Base-by-base conservation (phyloP, 2,329 filamentous ascomycete species). In the Epichloe hybrida region DNA sequence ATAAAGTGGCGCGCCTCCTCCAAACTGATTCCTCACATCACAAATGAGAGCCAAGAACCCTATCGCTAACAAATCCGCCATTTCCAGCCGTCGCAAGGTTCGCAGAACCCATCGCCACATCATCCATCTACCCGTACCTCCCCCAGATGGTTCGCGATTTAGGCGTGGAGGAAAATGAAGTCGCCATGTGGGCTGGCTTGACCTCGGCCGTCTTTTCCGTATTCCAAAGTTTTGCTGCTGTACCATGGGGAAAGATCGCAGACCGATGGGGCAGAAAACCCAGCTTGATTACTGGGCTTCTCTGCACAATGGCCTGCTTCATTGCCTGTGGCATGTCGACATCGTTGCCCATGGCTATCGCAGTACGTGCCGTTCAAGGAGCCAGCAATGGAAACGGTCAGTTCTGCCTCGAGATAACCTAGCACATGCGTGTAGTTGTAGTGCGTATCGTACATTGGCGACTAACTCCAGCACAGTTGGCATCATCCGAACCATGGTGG, bases 401-500 rank as follows among this genome's bases (percentile, higher is more conserved):
- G 69, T 64, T 39, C 23, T 6, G 5, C 2, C n/a, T 41, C 15
- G 9, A 31, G 31, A 31, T 4, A 31, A 11, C 31, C 31, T 0
- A 11, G 8, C 31, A 11, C 31, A 3, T 31, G 31, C 31, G 31
- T 4, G 31, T 31, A 31, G 31, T 31, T 31, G 36, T 13, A 38
- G 13, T n/a, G 36, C 12, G 36, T 11, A 31, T n/a, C 7, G 35
- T 11, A 20, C 9, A 21, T 17, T 13, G 23, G 6, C 8, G 15
- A 42, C 50, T 52, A 37, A 52, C 36, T 43, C 13, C 13, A 11
- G 37, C 6, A 13, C 48, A 82, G 84, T 91, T n/a, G 86, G 93
- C 1, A 96, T 96, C 54, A 84, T 96, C 55, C 73, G 90, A 56
- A 95, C 88, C 15, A 88, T 93, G 71, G 89, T 96, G 2, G 91